Conservation (phyloP, 352 stramenopile genomes). For the Phytophthora pinifolia region DNA sequence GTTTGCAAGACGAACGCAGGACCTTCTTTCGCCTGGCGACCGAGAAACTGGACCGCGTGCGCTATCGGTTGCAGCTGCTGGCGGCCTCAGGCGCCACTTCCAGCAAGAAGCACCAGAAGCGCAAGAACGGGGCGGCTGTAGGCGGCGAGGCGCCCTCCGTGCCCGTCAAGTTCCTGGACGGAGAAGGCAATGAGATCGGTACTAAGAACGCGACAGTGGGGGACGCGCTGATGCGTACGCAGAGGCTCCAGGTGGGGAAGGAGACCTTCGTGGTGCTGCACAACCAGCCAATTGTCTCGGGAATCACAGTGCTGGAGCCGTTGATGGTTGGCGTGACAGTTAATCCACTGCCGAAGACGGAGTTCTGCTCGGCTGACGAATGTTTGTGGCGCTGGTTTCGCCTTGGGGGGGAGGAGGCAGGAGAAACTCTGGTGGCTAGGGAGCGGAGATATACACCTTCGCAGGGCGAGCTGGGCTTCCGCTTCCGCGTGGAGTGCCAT, state of each 20-base stretch:
- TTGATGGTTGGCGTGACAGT: conserved; percentile 51
- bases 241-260: conserved; percentile 42
- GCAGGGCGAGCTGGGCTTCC: conserved; percentile 37
- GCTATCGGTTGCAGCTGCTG: conserved; percentile 59
- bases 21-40: conserved; percentile 41
- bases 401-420: conserved; percentile 14
- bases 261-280: conserved; percentile 48
- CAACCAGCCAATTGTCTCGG: conserved; percentile 64
- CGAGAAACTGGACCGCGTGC: conserved; percentile 59
- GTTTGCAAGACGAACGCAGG: conserved; percentile 49
- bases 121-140: conserved; percentile 2
- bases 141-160: conserved; percentile 21
- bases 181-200: conserved; percentile 32
- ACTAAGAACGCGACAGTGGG: conserved; percentile 36
- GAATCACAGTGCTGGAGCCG: conserved; percentile 46
- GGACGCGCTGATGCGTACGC: conserved; percentile 47
- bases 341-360: conserved; percentile 45
- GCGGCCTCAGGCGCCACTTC: conserved; percentile 18
- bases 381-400: conserved; percentile 69
- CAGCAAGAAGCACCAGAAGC: conserved; percentile 24
- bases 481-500: conserved; percentile 58
- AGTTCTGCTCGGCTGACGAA: conserved; percentile 65
- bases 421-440: conserved; percentile 16
- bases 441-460: conserved; percentile 45
- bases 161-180: conserved; percentile 48